These are phyloP conservation scores for Solanum bulbocastanum DNA, from an alignment of 257 asterid species.

Conservation along the genomic window DNA sequence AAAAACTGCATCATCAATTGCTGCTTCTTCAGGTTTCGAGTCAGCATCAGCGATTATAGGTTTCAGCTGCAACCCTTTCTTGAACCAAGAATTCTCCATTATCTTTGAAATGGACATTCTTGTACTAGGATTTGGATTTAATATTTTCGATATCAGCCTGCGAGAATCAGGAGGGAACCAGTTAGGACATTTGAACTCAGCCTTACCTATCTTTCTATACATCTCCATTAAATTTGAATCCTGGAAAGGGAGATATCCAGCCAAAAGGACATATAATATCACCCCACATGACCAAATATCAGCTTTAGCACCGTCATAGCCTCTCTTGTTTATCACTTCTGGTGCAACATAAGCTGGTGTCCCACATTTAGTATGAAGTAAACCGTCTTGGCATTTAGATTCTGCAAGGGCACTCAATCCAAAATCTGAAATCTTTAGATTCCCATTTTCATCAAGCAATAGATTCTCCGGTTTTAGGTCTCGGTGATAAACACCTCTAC, in stretches of 20 bases:
- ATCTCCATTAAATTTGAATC: constrained; percentile 64
- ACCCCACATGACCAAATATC: constrained; percentile 90
- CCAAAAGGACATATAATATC: constrained; percentile 50
- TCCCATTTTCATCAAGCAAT: constrained; percentile 31
- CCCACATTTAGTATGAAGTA: constrained; percentile 64
- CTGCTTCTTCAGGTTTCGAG: not conserved
- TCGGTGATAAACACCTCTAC: constrained; percentile 33
- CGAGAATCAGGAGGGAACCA: constrained; percentile 59
- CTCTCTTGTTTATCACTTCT: constrained; percentile 61
- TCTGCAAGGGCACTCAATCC: constrained; percentile 48
- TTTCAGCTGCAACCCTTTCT: constrained; percentile 26
- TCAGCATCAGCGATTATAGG: not conserved
- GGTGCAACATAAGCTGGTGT: constrained; percentile 90
- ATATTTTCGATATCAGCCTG: constrained; percentile 39
- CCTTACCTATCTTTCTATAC: constrained; percentile 63
- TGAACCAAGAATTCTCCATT: constrained; percentile 58
- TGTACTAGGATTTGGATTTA: constrained; percentile 64
- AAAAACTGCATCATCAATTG: constrained; percentile 1
- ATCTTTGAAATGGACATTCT: constrained; percentile 59
- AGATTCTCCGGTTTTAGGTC: constrained; percentile 44
- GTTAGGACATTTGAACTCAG: constrained; percentile 53
- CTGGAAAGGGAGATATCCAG: constrained; percentile 49
- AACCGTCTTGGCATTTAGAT: constrained; percentile 52
- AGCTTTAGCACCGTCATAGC: constrained; percentile 70
- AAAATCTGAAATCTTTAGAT: constrained; percentile 33